Percentiles rank a stretch among this genome's conserved stretches.
phyloP scores from a whole-genome alignment of 2,329 filamentous ascomycete genomes.

The Colletotrichum endophyticum region DNA sequence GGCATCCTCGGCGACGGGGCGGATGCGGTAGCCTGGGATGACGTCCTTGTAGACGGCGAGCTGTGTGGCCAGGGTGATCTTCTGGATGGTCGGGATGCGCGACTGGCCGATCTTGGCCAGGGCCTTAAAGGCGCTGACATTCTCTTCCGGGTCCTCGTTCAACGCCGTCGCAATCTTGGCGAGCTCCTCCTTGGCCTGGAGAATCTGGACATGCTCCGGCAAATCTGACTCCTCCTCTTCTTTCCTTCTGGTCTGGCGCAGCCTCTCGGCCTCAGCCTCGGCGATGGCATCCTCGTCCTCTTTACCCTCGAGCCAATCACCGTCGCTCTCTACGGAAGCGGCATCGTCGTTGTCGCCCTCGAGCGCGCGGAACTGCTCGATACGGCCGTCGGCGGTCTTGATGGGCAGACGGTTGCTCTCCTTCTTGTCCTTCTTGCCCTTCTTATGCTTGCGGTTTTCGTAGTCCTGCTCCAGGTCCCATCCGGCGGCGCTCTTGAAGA shows the following conservation, averaged over 20 bases:
- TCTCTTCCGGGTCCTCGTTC: constrained; percentile 93
- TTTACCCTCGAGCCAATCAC: constrained; percentile 67
- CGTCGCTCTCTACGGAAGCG: constrained; percentile 62
- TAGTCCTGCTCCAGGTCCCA: constrained; percentile 96
- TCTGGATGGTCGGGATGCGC: constrained; percentile 76
- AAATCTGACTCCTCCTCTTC: constrained; percentile 63
- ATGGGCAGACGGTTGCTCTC: constrained; percentile 83
- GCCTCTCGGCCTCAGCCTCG: constrained; percentile 34
- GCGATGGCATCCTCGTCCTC: constrained; percentile 62
- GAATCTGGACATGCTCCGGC: constrained; percentile 78
- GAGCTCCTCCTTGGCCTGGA: constrained; percentile 89
- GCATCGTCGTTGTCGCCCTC: constrained; percentile 65
- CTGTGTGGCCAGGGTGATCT: constrained; percentile 85
- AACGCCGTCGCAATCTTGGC: constrained; percentile 80
- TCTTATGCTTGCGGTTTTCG: constrained; percentile 78
- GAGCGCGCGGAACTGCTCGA: constrained; percentile 64
- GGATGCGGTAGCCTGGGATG: constrained; percentile 95
- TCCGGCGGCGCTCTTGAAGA: constrained; percentile 75
- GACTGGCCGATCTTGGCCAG: constrained; percentile 77
- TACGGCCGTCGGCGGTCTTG: constrained; percentile 78
- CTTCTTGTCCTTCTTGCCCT: constrained; percentile 72
- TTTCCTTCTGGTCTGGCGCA: constrained; percentile 46
- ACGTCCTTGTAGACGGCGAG: constrained; percentile 93
- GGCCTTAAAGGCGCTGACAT: constrained; percentile 78
- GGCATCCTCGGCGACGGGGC: constrained; percentile 77